Percentiles rank a stretch among this genome's conserved stretches.
These are phyloP conservation scores for Penicillium silybi DNA, from an alignment of 495 filamentous ascomycete species.

Conservation along the genomic window DNA sequence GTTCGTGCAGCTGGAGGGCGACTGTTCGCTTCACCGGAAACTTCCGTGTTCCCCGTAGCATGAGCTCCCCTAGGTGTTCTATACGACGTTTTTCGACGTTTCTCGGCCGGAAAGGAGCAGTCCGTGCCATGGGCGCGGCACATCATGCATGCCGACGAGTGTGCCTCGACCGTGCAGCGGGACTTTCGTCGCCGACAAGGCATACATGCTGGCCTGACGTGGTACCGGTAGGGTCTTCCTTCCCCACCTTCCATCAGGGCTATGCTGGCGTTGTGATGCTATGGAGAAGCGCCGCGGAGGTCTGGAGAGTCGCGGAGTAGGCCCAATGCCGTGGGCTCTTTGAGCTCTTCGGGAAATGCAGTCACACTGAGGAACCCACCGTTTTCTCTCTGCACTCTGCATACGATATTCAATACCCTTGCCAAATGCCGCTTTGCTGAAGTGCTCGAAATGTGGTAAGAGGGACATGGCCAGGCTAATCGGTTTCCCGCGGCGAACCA, in stretches of 20 bases:
- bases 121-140: conserved; percentile 26
- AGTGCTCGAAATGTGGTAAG: too few species aligned
- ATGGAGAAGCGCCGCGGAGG: too few species aligned
- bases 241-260: neutral
- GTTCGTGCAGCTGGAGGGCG: neutral
- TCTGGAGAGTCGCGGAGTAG: too few species aligned
- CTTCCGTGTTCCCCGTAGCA: neutral
- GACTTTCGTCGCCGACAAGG: conserved; percentile 28
- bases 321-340: too few species aligned
- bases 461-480: too few species aligned
- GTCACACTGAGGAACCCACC: too few species aligned
- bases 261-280: too few species aligned
- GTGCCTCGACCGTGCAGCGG: conserved; percentile 14
- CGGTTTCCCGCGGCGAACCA: too few species aligned
- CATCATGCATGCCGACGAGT: conserved; percentile 15
- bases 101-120: conserved; percentile 19
- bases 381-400: too few species aligned
- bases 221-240: conserved; percentile 21
- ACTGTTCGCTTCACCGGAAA: neutral
- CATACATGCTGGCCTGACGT: conserved; percentile 21
- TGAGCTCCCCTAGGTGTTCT: neutral
- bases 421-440: too few species aligned
- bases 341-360: too few species aligned
- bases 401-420: too few species aligned
- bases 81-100: neutral